Base-by-base conservation (phyloP, 345 rosid genomes). In the Gossypium rotundifolium region DNA sequence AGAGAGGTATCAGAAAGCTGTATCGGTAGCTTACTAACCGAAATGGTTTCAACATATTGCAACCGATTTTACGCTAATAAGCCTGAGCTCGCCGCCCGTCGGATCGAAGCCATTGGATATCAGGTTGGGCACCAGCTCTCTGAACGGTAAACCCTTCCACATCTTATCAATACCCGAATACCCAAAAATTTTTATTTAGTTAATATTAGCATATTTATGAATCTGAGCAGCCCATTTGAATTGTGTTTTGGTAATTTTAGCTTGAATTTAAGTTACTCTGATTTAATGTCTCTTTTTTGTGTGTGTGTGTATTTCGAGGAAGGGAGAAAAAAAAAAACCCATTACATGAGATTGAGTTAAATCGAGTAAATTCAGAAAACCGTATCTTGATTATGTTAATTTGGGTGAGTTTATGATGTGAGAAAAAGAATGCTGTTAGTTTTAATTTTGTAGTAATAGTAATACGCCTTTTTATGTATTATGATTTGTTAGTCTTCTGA, bases 121-220 rank as follows among this genome's bases (percentile, higher is more conserved):
- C 99, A 96, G 83, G 98, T 96, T 83, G 99, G 99, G 71, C 96
- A 90, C 79, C 99, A 96, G 93, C 99, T 96, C 83, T 90, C 97
- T 73, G 99, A 93, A 84, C 89, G 99, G 97, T 93, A 46, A 44
- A 65, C 11, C 27, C 68, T 64, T 58, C 63, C 63, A 58, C 70
- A 49, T 63, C 52, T 16, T 25, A 53, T 55, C 38, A 61, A 40
- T 14, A 9, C 9, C 69, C 57, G 12, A 11, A 25, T 18, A 58
- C 16, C 73, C 67, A 3, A 1, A 14, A 33, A 46, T 14, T 7
- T 14, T 33, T 5, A 33, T 5, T 33, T 7, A 33, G 40, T 33
- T 33, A 33, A 33, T 33, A 9, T 20, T 67, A 49, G 42, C 40
- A 33, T 33, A 51, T 25, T 69, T 27, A 13, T 72, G 18, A 25